Conservation (phyloP, 805 yeast species). For the Pichia ethanolica region DNA sequence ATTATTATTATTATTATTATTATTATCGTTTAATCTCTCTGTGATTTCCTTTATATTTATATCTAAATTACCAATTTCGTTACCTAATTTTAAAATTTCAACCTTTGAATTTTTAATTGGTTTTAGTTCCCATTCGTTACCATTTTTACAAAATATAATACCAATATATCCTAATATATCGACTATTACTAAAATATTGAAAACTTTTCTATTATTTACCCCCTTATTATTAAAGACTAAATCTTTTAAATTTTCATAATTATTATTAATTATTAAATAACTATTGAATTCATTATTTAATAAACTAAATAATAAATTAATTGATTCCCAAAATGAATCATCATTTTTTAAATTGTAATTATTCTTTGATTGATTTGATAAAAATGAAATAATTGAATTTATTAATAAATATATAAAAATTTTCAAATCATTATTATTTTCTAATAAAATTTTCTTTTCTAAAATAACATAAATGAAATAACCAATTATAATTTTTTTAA, state of each 20-base stretch:
- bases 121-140: neutral
- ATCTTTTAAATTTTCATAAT: neutral
- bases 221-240: neutral
- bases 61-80: neutral
- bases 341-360: neutral
- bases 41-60: conserved; percentile 3
- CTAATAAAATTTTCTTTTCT: conserved; percentile 8
- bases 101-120: conserved; percentile 1
- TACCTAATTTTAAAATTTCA: neutral
- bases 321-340: conserved; percentile 12
- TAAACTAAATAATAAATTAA: conserved; percentile 19
- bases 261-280: neutral
- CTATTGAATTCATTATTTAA: conserved; percentile 11
- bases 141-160: conserved; percentile 6
- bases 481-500: conserved; percentile 14
- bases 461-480: conserved; percentile 20
- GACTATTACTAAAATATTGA: conserved; percentile 12
- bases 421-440: neutral
- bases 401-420: conserved; percentile 13
- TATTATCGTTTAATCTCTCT: conserved; percentile 5
- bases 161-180: conserved; percentile 20
- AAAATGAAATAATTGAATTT: conserved; percentile 7
- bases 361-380: neutral
- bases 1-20: too few relatives aligned
- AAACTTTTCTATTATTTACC: conserved; percentile 7